Conservation (phyloP, 2,329 filamentous ascomycete species). For the Penicillium sp. region DNA sequence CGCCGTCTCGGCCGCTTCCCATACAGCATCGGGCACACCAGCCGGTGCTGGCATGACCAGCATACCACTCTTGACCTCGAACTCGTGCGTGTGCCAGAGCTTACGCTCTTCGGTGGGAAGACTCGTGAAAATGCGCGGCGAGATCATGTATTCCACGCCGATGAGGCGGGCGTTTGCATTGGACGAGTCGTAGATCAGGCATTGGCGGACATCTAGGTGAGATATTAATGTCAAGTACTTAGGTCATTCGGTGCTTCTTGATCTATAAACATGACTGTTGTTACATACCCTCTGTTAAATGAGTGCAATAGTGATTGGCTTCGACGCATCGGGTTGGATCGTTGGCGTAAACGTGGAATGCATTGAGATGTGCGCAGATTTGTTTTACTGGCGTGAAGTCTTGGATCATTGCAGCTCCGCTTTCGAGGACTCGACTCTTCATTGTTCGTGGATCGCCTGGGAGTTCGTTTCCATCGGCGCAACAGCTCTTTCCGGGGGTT, state of each 20-base stretch:
- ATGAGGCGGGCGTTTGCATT: slow-evolving; percentile 69
- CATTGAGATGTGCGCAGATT: slow-evolving; percentile 80
- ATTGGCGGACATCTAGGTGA: slow-evolving; percentile 70
- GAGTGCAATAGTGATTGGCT: slow-evolving; percentile 81
- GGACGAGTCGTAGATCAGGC: slow-evolving; percentile 76
- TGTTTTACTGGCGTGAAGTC: slow-evolving; percentile 68
- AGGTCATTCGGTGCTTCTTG: background rate
- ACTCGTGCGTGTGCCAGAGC: slow-evolving; percentile 74
- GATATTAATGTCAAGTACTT: background rate
- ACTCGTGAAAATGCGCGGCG: slow-evolving; percentile 64
- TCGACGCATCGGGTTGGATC: slow-evolving; percentile 70
- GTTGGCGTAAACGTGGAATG: slow-evolving; percentile 80
- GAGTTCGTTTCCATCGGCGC: slow-evolving; percentile 12
- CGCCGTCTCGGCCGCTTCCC: slow-evolving; percentile 73
- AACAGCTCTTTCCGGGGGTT: slow-evolving; percentile 2
- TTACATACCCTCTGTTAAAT: slow-evolving; percentile 60
- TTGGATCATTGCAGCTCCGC: slow-evolving; percentile 39
- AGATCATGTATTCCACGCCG: slow-evolving; percentile 87
- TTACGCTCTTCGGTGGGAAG: slow-evolving; percentile 67
- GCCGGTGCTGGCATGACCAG: slow-evolving; percentile 43
- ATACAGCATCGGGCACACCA: slow-evolving; percentile 55
- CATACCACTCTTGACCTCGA: slow-evolving; percentile 47
- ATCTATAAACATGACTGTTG: background rate
- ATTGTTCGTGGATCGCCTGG: slow-evolving; percentile 35
- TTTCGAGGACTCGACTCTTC: slow-evolving; percentile 42